Percentiles rank a stretch among this genome's conserved stretches.
phyloP scores from a whole-genome alignment of 2,329 filamentous ascomycete species.

The Xylaria sp. region DNA sequence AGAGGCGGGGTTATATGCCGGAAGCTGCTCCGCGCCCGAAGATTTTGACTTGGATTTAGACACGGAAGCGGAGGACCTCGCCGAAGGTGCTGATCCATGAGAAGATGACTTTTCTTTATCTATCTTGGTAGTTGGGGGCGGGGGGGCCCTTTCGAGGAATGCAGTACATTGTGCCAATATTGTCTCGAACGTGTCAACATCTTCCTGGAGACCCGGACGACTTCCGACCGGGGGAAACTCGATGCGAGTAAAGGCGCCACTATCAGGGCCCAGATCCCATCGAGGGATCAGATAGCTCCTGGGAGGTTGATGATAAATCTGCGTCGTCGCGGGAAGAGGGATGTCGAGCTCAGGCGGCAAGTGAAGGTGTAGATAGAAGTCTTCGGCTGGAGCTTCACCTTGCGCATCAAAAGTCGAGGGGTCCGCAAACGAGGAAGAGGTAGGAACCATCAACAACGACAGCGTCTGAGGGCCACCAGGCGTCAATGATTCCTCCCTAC shows the following conservation, averaged over 20 bases:
- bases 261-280: slow-evolving; percentile 90
- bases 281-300: slow-evolving; percentile 93
- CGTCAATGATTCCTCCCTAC: slow-evolving; percentile 83
- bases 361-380: slow-evolving; percentile 97
- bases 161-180: slow-evolving; percentile 98
- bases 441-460: slow-evolving; percentile 95
- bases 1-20: slow-evolving; percentile 81
- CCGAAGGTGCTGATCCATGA: slow-evolving; percentile 38
- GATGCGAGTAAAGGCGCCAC: slow-evolving; percentile 90
- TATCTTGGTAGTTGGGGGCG: slow-evolving; percentile 58
- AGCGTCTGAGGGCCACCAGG: slow-evolving; percentile 88
- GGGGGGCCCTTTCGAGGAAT: slow-evolving; percentile 85
- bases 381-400: slow-evolving; percentile 74
- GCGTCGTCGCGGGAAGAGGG: slow-evolving; percentile 91
- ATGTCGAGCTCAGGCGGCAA: slow-evolving; percentile 94
- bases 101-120: slow-evolving; percentile 41
- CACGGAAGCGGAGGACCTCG: slow-evolving; percentile 43
- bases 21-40: slow-evolving; percentile 56
- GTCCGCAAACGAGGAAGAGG: slow-evolving; percentile 76
- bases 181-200: slow-evolving; percentile 95
- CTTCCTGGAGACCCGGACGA: slow-evolving; percentile 82
- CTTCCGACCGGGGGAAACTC: slow-evolving; percentile 83
- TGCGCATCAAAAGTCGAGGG: slow-evolving; percentile 62
- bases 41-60: slow-evolving; percentile 58
- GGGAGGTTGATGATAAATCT: slow-evolving; percentile 96